These are phyloP conservation scores for Kalmanozyma brasiliensis DNA, from an alignment of 1,284 basidiomycete genomes.

Conservation along the genomic window DNA sequence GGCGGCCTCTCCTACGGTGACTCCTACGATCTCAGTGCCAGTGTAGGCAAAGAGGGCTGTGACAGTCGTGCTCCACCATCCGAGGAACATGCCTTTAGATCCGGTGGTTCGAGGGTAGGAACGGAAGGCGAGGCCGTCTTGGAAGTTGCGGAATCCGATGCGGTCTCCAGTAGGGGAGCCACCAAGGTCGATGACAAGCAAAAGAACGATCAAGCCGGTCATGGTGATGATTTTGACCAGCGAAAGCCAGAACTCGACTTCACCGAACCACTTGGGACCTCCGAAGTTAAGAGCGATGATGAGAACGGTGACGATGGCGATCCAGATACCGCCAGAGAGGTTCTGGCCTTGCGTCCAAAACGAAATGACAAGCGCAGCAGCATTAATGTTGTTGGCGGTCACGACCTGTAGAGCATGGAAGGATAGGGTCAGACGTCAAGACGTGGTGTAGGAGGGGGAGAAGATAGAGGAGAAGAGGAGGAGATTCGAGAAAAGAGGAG, in stretches of 20 bases:
- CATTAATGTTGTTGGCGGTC: constrained; percentile 11
- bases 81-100: constrained; percentile 62
- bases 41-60: constrained; percentile 73
- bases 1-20: constrained; percentile 70
- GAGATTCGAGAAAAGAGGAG: too few species aligned
- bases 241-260: too few species aligned
- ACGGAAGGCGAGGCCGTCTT: constrained; percentile 60
- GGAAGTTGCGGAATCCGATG: constrained; percentile 74
- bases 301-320: constrained; percentile 2
- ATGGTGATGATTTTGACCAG: constrained; percentile 46
- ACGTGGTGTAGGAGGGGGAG: too few species aligned
- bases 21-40: constrained; percentile 73
- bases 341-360: not conserved
- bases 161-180: constrained; percentile 73
- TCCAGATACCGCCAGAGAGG: constrained; percentile 58
- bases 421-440: too few species aligned
- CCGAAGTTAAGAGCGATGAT: too few species aligned
- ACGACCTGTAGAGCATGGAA: too few species aligned
- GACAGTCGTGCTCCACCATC: constrained; percentile 61
- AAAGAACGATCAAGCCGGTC: constrained; percentile 35
- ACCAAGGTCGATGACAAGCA: constrained; percentile 55
- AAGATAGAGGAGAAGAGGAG: too few species aligned
- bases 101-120: constrained; percentile 33
- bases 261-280: constrained; percentile 69
- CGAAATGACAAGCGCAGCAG: constrained; percentile 6